Percentiles rank a stretch among this genome's conserved stretches.
phyloP scores from a whole-genome alignment of 805 yeast species.

The Wilhelminamyces savonicus region DNA sequence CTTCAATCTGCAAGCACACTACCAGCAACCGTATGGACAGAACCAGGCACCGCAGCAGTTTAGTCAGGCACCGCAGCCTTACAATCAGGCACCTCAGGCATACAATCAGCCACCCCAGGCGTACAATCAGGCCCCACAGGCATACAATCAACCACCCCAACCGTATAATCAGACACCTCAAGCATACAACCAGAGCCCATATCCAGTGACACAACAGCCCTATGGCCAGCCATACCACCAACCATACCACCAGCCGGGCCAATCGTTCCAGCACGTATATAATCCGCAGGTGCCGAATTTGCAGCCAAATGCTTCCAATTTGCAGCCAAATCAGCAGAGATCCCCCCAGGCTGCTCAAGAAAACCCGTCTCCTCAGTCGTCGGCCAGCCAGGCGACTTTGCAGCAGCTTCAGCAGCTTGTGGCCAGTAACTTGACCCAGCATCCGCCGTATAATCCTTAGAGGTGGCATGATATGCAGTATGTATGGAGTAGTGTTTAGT shows the following conservation, averaged over 20 bases:
- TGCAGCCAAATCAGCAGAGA: no score
- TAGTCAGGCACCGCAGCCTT: constrained; percentile 1
- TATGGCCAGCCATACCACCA: constrained; percentile 2
- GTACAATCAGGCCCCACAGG: constrained; percentile 1
- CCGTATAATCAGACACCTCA: constrained; percentile 16
- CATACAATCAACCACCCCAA: constrained; percentile 15
- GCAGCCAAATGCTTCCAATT: no score
- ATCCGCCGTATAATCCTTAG: no score
- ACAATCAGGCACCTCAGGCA: constrained; percentile 1
- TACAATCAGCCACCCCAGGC: constrained; percentile 4
- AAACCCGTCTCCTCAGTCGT: no score
- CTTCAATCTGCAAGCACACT: no score
- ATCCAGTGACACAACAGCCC: no score
- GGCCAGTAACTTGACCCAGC: no score
- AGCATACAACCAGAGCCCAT: constrained; percentile 2
- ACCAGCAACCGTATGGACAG: no score
- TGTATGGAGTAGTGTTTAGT: no score
- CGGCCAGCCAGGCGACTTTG: no score
- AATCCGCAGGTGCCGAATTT: constrained; percentile 1
- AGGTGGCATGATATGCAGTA: no score
- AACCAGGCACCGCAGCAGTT: not conserved
- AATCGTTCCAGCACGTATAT: constrained; percentile 1
- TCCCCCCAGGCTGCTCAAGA: no score
- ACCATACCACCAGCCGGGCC: constrained; percentile 3
- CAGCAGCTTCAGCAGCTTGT: constrained; percentile 4